Conservation (phyloP, 2,329 filamentous ascomycete genomes). For the Calonectria montana region DNA sequence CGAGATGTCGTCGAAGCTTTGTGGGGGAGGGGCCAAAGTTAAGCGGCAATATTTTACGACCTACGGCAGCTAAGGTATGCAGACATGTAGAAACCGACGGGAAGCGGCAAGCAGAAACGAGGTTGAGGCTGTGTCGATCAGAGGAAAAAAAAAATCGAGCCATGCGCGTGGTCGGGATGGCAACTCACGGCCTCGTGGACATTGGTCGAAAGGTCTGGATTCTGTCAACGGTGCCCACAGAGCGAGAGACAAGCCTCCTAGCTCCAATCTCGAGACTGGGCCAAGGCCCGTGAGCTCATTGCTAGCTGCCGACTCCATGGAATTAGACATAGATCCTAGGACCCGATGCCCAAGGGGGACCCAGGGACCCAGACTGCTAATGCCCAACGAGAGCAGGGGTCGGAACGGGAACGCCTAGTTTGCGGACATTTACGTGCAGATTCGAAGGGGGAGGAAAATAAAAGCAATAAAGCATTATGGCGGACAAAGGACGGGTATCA, state of each 20-base stretch:
- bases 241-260: slow-evolving; percentile 7
- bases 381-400: slow-evolving; percentile 19
- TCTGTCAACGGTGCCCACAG: slow-evolving; percentile 12
- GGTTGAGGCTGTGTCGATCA: slow-evolving; percentile 13
- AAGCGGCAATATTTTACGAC: slow-evolving; percentile 4
- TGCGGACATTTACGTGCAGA: background rate
- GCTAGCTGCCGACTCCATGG: slow-evolving; percentile 10
- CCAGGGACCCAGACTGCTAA: slow-evolving; percentile 10
- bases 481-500: background rate
- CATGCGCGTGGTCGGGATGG: slow-evolving; percentile 11
- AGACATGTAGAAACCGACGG: slow-evolving; percentile 1
- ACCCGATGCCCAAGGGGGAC: slow-evolving; percentile 12
- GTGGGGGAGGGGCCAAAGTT: slow-evolving; percentile 15
- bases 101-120: slow-evolving; percentile 11
- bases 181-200: slow-evolving; percentile 7
- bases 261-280: background rate
- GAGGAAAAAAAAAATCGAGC: background rate
- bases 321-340: slow-evolving; percentile 2
- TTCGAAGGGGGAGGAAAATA: background rate
- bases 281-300: slow-evolving; percentile 5
- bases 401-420: background rate
- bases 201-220: slow-evolving; percentile 16
- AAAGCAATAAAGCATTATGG: background rate
- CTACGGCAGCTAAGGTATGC: slow-evolving; percentile 3
- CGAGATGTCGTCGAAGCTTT: slow-evolving; percentile 5